These are phyloP conservation scores for Lithohypha guttulata DNA, from an alignment of 2,329 filamentous ascomycete species.

Conservation along the genomic window DNA sequence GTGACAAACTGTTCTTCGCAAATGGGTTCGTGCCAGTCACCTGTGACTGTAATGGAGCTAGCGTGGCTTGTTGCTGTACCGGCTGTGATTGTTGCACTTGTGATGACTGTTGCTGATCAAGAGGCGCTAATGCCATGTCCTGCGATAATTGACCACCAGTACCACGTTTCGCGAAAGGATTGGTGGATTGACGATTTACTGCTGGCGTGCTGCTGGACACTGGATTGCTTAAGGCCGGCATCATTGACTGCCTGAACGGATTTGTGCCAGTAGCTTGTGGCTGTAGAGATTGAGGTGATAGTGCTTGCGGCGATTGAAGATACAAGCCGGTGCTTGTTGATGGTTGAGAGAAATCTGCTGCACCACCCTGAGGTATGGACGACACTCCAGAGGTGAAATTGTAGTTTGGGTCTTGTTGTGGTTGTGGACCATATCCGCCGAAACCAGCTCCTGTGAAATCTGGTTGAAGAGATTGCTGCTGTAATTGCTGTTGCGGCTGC, in stretches of 20 bases:
- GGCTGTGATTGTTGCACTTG: conserved; percentile 26
- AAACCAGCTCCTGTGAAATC: conserved; percentile 68
- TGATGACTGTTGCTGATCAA: conserved; percentile 22
- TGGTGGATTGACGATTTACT: conserved; percentile 59
- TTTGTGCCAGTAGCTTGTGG: conserved; percentile 61
- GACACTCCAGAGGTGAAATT: conserved; percentile 31
- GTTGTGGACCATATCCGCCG: conserved; percentile 64
- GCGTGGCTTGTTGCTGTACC: conserved; percentile 28
- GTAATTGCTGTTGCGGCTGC: conserved; percentile 15
- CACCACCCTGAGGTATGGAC: conserved; percentile 41
- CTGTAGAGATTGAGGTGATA: conserved; percentile 26
- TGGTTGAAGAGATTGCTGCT: conserved; percentile 43
- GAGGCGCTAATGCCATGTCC: conserved; percentile 24
- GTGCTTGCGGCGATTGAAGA: conserved; percentile 17
- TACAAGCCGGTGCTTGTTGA: conserved; percentile 18
- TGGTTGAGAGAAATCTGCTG: conserved; percentile 36
- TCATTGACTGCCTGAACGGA: conserved; percentile 86
- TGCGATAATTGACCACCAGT: conserved; percentile 19
- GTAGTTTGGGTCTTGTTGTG: conserved; percentile 40
- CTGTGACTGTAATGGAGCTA: conserved; percentile 41
- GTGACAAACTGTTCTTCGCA: conserved; percentile 41
- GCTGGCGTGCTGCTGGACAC: conserved; percentile 34
- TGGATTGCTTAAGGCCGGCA: conserved; percentile 40
- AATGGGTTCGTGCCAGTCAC: conserved; percentile 66
- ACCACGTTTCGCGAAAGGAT: conserved; percentile 67